Base-by-base conservation (phyloP, 2,329 filamentous ascomycete species). In the Rhynchosporium secalis region DNA sequence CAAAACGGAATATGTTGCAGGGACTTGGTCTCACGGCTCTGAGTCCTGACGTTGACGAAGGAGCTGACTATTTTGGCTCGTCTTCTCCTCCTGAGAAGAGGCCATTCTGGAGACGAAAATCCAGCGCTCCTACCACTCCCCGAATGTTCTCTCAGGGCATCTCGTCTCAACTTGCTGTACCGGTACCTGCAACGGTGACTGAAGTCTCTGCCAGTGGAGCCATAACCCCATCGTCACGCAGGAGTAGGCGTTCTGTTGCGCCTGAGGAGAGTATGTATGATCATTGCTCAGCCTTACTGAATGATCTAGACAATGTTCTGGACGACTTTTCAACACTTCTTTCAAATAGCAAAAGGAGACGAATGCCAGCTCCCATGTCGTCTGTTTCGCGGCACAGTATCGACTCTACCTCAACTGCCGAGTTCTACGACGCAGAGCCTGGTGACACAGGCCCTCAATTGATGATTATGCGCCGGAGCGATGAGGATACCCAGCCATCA, bases 21-120 rank as follows among this genome's bases (percentile, higher is more conserved):
- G 76, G 33, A 74, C 77, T 66, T 71, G 83, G 40, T 78, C 78
- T 65, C 13, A 52, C 65, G 15, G 40, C 64, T 47, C 63, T 65
- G 10, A 63, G 60, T 60, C 76, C 78, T 2, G 74, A 75, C 13
- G 70, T 76, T 2, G 72, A 78, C 2, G 82, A 84, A 28, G 83
- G 83, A 15, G 74, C 46, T 2, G 84, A 83, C 41, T 79, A 84
- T 62, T 88, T 87, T 69, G 86, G 85, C 57, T 49, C 55, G 8
- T 68, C 77, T 1, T 68, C 75, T 8, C 69, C 73, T 7, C 70
- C 76, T 3, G 86, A 92, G 59, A 91, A 82, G 73, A 84, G 86
- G 63, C 81, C 91, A 0, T 98, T 99, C 72, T 99, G 95, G 95
- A 96, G 92, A 75, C 86, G 94, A 54, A 97, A 96, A 76, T 93